Conservation (phyloP, 495 filamentous ascomycete species). For the Hyaloscypha finlandica region DNA sequence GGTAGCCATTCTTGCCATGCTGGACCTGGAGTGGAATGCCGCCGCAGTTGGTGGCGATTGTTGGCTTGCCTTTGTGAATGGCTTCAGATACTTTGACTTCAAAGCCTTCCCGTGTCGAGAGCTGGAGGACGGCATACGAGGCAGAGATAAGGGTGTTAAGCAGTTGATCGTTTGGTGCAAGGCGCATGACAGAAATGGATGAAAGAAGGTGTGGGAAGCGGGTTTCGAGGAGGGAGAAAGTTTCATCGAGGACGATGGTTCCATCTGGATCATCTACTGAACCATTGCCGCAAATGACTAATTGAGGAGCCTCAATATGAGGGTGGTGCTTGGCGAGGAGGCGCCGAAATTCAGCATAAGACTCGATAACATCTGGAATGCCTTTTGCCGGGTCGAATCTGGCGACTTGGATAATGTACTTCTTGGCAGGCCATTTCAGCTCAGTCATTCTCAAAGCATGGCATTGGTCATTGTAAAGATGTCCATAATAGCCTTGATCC, state of each 20-base stretch:
- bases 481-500: slow-evolving; percentile 75
- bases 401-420: slow-evolving; percentile 81
- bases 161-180: slow-evolving; percentile 77
- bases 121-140: slow-evolving; percentile 72
- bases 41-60: slow-evolving; percentile 77
- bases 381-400: slow-evolving; percentile 89
- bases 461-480: slow-evolving; percentile 70
- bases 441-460: slow-evolving; percentile 59
- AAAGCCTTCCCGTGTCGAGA: slow-evolving; percentile 84
- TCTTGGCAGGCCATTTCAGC: slow-evolving; percentile 64
- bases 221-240: slow-evolving; percentile 64
- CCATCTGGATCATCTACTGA: slow-evolving; percentile 88
- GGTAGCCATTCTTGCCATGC: slow-evolving; percentile 71
- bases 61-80: slow-evolving; percentile 79
- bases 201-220: slow-evolving; percentile 49
- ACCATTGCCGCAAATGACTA: slow-evolving; percentile 77
- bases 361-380: slow-evolving; percentile 75
- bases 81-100: slow-evolving; percentile 91
- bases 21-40: slow-evolving; percentile 83
- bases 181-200: slow-evolving; percentile 73
- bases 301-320: slow-evolving; percentile 60
- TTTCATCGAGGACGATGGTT: slow-evolving; percentile 69
- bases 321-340: slow-evolving; percentile 48
- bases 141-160: slow-evolving; percentile 80
- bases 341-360: slow-evolving; percentile 73